Evolutionary conservation across 768 basidiomycete species (phyloP), one percentile per base, ranked within the genome.

Genomic region (Clavulina sp.): DNA sequence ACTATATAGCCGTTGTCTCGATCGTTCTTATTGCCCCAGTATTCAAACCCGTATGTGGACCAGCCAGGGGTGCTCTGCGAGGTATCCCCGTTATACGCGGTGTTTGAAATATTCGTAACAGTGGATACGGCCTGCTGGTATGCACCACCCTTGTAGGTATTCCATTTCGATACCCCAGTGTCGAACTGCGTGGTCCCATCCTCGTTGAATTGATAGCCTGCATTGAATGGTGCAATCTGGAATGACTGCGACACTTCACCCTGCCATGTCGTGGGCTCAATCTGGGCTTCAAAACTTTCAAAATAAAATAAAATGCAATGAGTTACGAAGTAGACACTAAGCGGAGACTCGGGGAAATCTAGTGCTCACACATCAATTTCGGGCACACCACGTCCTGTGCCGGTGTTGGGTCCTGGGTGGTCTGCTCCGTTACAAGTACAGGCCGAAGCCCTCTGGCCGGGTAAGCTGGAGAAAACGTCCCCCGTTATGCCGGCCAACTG

Each of bases 371-470:
- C 72, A 64, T 96, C 92, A 58, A 96, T 88, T 69, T 97, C 93
- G 1, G 93, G 92, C 1, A 81, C 85, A 30, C 78, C 78, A 49
- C 92, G 77, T 19, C 80, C 80, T 16, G 66, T 68, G 28, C 64
- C 71, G 50, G 72, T 70, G 34, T 59, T 70, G 2, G 92, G 92
- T 7, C 92, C 92, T 2, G 92, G 92, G 62, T 97, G 92, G 58
- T 87, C 85, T 28, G 76, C 75, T 9, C 77, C 78, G 0, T 81
- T 66, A 62, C 92, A 97, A 2, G 89, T 92, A 64, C 92, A 97
- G 1, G 87, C 74, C 1, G 85, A 85, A 16, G 86, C 63, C 41
- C 81, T 75, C 61, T 96, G 93, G 0, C 92, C 93, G 2, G 87
- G 85, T 16, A 88, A 75, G 59, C 69, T 81, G 48, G 85, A 89